Conservation (phyloP, 371 early-diverging fungal genomes). For the Rhizopus delemar region DNA sequence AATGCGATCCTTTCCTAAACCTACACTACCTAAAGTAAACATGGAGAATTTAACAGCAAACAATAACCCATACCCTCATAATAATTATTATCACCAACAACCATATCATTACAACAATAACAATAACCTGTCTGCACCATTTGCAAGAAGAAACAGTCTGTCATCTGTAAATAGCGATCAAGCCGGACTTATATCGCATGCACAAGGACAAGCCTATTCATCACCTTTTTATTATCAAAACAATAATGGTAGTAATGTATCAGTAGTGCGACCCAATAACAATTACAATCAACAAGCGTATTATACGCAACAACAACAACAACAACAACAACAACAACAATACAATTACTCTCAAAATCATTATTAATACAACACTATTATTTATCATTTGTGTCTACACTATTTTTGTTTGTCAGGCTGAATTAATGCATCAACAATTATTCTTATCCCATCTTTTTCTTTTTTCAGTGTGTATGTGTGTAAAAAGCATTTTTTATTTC, state of each 20-base stretch:
- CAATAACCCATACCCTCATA: not conserved
- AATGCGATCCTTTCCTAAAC: constrained; percentile 27
- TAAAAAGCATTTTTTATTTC: too few species aligned
- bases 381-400: not conserved
- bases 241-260: constrained; percentile 5
- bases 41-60: constrained; percentile 4
- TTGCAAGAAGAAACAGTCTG: constrained; percentile 27
- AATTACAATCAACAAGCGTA: constrained; percentile 1
- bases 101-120: constrained; percentile 14
- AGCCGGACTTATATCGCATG: constrained; percentile 23
- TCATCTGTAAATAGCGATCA: constrained; percentile 30
- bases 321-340: constrained; percentile 5
- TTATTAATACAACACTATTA: not conserved
- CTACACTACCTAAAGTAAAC: constrained; percentile 23
- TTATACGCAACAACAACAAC: constrained; percentile 11
- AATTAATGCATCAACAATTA: too few species aligned
- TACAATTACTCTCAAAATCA: constrained; percentile 1
- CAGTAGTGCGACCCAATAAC: not conserved
- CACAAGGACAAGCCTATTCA: constrained; percentile 25
- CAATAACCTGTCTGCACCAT: constrained; percentile 9
- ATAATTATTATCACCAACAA: not conserved
- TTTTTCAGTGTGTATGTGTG: too few species aligned
- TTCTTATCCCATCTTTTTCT: too few species aligned
- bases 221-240: constrained; percentile 9
- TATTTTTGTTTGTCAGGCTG: too few species aligned